These are phyloP conservation scores for Hymenoscyphus scutula DNA, from an alignment of 2,329 filamentous ascomycete genomes.

Conservation along the genomic window DNA sequence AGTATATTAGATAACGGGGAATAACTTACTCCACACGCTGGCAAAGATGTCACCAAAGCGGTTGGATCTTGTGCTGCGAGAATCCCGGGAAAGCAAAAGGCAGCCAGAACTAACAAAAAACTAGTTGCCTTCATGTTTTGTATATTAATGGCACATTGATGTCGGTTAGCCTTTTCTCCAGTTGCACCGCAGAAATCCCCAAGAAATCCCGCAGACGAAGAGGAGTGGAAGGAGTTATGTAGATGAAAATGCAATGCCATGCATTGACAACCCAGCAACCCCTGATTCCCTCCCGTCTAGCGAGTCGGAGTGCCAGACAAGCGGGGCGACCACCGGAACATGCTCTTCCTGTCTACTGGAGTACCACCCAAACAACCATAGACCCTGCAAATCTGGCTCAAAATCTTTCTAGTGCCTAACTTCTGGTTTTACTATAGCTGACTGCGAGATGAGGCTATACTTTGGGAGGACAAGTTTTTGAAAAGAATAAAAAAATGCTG, in stretches of 20 bases:
- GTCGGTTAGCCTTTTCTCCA: neutral
- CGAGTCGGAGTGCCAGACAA: neutral
- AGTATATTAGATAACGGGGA: neutral
- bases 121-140: neutral
- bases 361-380: neutral
- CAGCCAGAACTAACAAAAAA: neutral
- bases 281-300: neutral
- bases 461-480: neutral
- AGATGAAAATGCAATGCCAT: neutral
- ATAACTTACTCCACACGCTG: conserved; percentile 8
- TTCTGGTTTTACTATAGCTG: neutral
- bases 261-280: neutral
- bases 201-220: neutral
- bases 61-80: neutral
- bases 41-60: neutral
- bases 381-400: neutral
- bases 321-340: neutral
- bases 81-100: neutral
- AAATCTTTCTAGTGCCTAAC: neutral
- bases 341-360: neutral
- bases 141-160: neutral
- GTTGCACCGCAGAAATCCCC: neutral
- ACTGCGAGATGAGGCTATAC: neutral
- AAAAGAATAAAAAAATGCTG: neutral
- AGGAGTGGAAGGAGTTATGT: neutral